These are phyloP conservation scores for Hymenoscyphus infarciens DNA, from an alignment of 2,329 filamentous ascomycete species.

Conservation along the genomic window DNA sequence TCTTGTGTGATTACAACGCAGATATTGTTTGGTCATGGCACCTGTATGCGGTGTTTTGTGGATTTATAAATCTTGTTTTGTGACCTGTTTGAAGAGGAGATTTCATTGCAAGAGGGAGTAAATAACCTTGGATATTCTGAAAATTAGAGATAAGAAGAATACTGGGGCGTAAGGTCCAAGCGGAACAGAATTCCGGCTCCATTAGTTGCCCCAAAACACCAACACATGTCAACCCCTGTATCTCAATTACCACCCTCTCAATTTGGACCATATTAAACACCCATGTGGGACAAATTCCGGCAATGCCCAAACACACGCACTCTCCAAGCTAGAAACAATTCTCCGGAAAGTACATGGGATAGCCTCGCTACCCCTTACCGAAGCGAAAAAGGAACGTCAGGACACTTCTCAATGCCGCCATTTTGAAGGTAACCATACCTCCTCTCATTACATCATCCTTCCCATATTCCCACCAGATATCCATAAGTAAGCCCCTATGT, in stretches of 20 bases:
- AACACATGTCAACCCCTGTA: neutral
- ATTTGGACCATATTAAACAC: neutral
- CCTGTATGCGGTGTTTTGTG: too few species aligned
- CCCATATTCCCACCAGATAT: neutral
- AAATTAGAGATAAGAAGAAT: neutral
- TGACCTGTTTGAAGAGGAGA: too few species aligned
- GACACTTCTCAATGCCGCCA: neutral
- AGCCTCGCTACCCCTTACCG: neutral
- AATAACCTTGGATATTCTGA: neutral
- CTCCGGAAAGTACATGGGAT: neutral
- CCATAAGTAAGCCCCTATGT: neutral
- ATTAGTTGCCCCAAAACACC: neutral
- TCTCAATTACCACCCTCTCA: neutral
- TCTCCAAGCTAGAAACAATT: neutral
- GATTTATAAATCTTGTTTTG: too few species aligned
- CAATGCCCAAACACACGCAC: neutral
- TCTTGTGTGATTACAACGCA: too few species aligned
- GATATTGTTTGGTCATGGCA: too few species aligned
- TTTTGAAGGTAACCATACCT: neutral
- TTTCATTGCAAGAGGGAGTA: too few species aligned
- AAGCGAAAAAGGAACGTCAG: neutral
- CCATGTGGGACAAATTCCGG: neutral
- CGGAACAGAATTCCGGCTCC: neutral
- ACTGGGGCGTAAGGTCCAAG: neutral
- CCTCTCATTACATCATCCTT: neutral